Evolutionary conservation across 345 rosid species (phyloP), one percentile per base, ranked within the genome.

Genomic region (Linum usitatissimum): DNA sequence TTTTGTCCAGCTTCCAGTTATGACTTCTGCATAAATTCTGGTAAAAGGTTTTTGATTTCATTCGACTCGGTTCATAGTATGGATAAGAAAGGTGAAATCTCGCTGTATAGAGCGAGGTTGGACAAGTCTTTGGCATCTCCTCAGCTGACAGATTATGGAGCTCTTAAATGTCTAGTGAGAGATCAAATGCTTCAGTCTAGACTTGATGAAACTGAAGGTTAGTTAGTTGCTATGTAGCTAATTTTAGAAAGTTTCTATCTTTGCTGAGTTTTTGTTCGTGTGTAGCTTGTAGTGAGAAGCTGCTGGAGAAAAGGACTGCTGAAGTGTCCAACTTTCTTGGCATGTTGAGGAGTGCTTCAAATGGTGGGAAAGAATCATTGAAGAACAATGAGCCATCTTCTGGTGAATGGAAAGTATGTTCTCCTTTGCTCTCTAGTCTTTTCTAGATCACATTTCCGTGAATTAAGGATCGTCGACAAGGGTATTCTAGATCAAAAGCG

Each of bases 401-500:
- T 75, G 81, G 78, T 64, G 84, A 82, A 69, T 88, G 97, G 99
- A 88, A 90, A 80, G 99, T 90, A 85, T 66, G 87, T 48, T 63
- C 34, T 51, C 28, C 28, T 23, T 23, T 23, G 28, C 28, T 23
- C 28, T 38, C 63, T 23, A 38, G 42, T 64, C 3, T 28, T 23
- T 23, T 23, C 1, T 23, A 23, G 28, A 23, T 23, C 28, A 23
- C 28, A 2, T 23, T 23, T 23, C 28, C 28, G 38, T 34, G 38
- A 34, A 34, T 34, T 34, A 34, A 34, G 5, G 38, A 34, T 34
- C 1, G 38, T 34, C 8, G 8, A 34, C 38, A 7, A 34, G 38
- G 38, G 38, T 34, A 34, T 34, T 34, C 38, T 34, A 34, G 38
- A 34, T 34, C 8, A 4, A 34, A 7, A 34, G 38, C 38, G 38